Evolutionary conservation across 257 asterid genomes (phyloP).

Genomic region (Solanum chiquidenum): DNA sequence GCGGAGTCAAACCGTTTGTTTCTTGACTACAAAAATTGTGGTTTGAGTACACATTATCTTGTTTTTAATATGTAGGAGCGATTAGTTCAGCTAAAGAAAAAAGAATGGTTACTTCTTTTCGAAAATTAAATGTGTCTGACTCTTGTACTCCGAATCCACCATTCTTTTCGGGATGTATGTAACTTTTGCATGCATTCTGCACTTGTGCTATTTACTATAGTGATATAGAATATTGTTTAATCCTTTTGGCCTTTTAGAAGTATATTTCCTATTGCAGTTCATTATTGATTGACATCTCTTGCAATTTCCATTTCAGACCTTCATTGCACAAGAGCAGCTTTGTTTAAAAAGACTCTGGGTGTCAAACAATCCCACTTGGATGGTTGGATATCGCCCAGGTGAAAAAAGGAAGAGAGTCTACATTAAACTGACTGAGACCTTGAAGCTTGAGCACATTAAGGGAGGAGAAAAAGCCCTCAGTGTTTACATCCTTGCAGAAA

Average conservation of each 20-base stretch:
- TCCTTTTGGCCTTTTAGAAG: not conserved
- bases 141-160: not conserved
- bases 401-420: slow-evolving; percentile 46
- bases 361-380: slow-evolving; percentile 53
- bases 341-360: slow-evolving; percentile 77
- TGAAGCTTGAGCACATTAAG: slow-evolving; percentile 36
- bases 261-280: not conserved
- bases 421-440: slow-evolving; percentile 42
- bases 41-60: not conserved
- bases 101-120: not conserved
- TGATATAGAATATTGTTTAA: not conserved
- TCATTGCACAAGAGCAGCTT: slow-evolving; percentile 89
- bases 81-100: not conserved
- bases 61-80: not conserved
- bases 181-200: not conserved
- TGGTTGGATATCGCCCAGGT: slow-evolving; percentile 50
- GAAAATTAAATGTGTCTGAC: not conserved
- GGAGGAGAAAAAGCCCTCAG: slow-evolving; percentile 60
- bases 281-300: not conserved
- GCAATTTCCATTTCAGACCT: slow-evolving; percentile 42
- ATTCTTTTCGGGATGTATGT: not conserved
- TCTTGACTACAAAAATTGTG: not conserved
- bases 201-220: not conserved
- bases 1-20: not conserved
- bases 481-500: slow-evolving; percentile 50